Evolutionary conservation across 805 yeast genomes (phyloP), one percentile per base, ranked within the genome.

Genomic region (Kuraishia molischiana): DNA sequence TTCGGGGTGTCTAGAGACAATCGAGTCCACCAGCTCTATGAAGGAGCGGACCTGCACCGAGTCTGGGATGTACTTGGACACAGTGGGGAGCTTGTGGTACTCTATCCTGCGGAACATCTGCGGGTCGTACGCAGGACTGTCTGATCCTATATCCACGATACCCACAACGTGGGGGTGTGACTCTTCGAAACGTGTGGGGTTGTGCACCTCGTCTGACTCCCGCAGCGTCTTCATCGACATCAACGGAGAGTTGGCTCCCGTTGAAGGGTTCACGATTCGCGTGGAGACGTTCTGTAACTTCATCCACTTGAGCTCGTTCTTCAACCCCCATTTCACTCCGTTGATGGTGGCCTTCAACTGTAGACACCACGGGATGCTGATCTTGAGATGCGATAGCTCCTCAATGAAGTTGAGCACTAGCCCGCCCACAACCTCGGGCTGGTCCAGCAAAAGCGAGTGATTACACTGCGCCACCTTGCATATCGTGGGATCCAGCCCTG

Each of bases 241-340:
- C 34, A 82, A 58, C 5, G 73, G 73, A 2, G 79, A 59, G 1
- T 49, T 49, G 19, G 56, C 66, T 38, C 41, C 55, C 38, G 44
- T 45, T 3, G 46, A 46, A 3, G 55, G 55, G 40, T 49, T 58
- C 19, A 54, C 42, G 14, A 75, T 58, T 34, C 62, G 66, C 41
- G 56, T 44, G 0, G 81, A 74, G 0, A 82, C 62, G 1, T 77
- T 62, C 33, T 65, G 64, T 5, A 77, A 63, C 24, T 66, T 60
- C 50, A 67, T 65, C 90, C 92, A 83, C 53, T 82, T 83, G 42
- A 64, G 67, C 50, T 79, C 83, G 50, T 82, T 83, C 54, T 82
- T 82, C 44, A 83, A 57, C 18, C 86, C 84, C 90, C 90, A 83
- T 56, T 83, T 82, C 47, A 74, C 82, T 2, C 81, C 82, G 19